Base-by-base conservation (phyloP, 2,329 filamentous ascomycete genomes). In the Samsoniella hepiali region DNA sequence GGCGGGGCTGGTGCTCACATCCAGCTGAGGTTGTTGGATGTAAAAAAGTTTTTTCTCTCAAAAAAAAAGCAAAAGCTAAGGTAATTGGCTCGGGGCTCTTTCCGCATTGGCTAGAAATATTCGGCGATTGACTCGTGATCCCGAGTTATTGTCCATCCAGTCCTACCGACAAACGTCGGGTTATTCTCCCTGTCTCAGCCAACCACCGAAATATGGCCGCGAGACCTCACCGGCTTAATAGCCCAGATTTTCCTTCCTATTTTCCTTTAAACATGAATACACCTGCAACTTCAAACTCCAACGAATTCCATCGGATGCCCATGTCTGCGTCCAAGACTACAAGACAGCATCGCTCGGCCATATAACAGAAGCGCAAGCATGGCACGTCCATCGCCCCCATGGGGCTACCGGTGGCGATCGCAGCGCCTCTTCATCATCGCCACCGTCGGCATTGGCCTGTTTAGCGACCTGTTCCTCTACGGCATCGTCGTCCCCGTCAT, bases 401-500 rank as follows among this genome's bases (percentile, higher is more conserved):
- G 55, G 55, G 55, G 55, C 2, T 49, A 58, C 11, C 55, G 31
- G 8, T 58, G 55, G 62, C 49, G 62, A 11, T 55, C 62, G 3
- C 49, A 31, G 17, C 56, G 56, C 8, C 11, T 27, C 29, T 64
- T 61, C 31, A 42, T 61, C 49, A 53, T 49, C 22, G 31, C 17
- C 0, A 62, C 64, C 5, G 64, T 64, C 9, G 51, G 62, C 13
- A 17, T 65, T 3, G 64, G 62, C 34, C 62, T 65, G 7, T 65
- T 61, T 32, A 64, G 56, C 10, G 64, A 65, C 31, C 44, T 63
- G 5, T 64, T 65, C 29, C 62, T 65, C 9, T 65, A 62, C 32
- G 64, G 64, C 29, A 64, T 65, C 27, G n/a, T 65, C 34, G 62
- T 65, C 10, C 64, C 62, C 22, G 22, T 64, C 13, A 54, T 65